phyloP scores from a whole-genome alignment of 345 rosid genomes.

The Eucalyptus globulus region DNA sequence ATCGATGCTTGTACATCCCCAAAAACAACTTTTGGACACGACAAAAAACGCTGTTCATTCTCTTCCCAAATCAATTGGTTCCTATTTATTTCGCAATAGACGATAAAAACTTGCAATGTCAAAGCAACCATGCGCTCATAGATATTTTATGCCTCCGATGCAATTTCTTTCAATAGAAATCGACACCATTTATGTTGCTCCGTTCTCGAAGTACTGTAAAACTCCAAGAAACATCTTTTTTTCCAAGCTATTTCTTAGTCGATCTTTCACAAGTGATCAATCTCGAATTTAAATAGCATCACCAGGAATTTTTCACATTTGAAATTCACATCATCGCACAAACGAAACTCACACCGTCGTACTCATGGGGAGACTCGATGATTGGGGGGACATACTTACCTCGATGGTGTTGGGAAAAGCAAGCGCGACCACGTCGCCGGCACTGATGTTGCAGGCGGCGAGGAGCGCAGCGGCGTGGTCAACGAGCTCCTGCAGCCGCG shows the following conservation, averaged over 20 bases:
- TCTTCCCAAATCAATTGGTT: background rate
- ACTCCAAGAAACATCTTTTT: background rate
- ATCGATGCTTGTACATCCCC: background rate
- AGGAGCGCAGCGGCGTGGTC: conserved; percentile 51
- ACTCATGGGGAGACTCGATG: no score
- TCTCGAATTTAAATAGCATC: no score
- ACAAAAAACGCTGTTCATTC: background rate
- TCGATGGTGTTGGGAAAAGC: no score
- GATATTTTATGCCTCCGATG: no score
- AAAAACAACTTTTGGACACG: background rate
- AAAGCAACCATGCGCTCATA: background rate
- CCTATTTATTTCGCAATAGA: no score
- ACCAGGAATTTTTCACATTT: no score
- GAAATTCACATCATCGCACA: no score
- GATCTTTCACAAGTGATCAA: no score
- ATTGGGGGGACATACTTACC: no score
- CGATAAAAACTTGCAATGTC: background rate
- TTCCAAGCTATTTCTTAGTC: background rate
- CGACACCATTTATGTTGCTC: background rate
- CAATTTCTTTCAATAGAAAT: no score
- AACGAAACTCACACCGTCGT: no score
- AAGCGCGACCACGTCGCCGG: no score
- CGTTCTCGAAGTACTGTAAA: background rate
- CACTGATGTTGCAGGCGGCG: background rate
- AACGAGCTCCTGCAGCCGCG: conserved; percentile 20